Base-by-base conservation (phyloP, 2,329 filamentous ascomycete genomes). In the Ophiostoma tasmaniense region DNA sequence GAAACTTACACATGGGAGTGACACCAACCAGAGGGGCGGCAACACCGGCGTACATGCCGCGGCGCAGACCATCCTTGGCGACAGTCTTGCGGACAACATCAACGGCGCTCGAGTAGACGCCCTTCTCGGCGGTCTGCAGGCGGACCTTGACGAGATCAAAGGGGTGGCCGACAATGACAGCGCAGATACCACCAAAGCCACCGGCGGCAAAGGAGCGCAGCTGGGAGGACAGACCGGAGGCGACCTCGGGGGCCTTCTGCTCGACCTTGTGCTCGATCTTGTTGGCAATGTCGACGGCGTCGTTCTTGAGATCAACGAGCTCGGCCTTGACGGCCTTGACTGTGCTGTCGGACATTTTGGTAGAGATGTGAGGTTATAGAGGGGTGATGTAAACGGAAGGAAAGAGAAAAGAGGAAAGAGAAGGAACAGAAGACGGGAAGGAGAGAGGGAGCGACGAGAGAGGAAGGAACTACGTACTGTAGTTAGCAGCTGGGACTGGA, bases 131-230 rank as follows among this genome's bases (percentile, higher is more conserved):
- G 1, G 95, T 99, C 83, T 99, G 95, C 78, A 99, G 83, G 70
- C 95, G 91, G 73, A 99, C 95, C 82, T 99, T 99, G 79, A 98
- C 94, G 74, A 99, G 84, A 78, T 99, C 95, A 78, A 99, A 99
- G 11, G 95, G 95, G 79, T 99, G 95, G 69, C 95, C 91, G 70
- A 98, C 93, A 59, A 99, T 78, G 68, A 99, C 95, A 69, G 95
- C 94, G 81, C 92, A 98, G 65, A 99, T 80, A 75, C 95, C 95
- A 74, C 95, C 95, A 71, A 96, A 96, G 72, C 93, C 95, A 75
- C 95, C 95, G 8, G 94, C 94, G 10, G 85, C 89, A 67, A 99
- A 86, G 59, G 94, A 95, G 71, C 94, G 90, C 72, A 96, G 79
- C 78, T 87, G 85, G 25, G 84, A 35, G 77, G 61, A 67, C 17